phyloP scores from a whole-genome alignment of 768 basidiomycete species.

The Kwoniella sp. region DNA sequence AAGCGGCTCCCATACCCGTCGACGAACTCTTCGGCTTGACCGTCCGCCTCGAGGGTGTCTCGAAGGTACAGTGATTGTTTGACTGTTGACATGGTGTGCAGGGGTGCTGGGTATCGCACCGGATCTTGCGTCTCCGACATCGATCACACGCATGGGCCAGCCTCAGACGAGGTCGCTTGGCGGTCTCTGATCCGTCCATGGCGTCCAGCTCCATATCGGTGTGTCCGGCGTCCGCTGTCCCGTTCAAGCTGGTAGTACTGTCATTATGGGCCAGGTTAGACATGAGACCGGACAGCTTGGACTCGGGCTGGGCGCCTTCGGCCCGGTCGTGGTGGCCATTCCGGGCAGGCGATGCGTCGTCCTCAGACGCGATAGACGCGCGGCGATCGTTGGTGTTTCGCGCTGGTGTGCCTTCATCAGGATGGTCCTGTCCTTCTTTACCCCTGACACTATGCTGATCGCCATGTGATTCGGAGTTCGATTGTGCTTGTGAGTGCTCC shows the following conservation, averaged over 20 bases:
- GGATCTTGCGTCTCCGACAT: conserved; percentile 42
- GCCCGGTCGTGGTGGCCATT: too few relatives aligned
- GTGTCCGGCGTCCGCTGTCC: not conserved
- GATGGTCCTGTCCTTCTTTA: too few relatives aligned
- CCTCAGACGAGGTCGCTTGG: conserved; percentile 44
- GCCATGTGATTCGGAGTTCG: too few relatives aligned
- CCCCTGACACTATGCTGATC: too few relatives aligned
- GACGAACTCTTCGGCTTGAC: conserved; percentile 30
- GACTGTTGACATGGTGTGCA: conserved; percentile 48
- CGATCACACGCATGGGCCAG: conserved; percentile 45
- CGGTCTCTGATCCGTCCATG: conserved; percentile 2
- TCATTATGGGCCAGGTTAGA: too few relatives aligned
- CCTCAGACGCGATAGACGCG: too few relatives aligned
- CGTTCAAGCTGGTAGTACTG: not conserved
- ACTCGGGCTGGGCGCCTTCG: too few relatives aligned
- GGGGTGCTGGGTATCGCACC: conserved; percentile 50
- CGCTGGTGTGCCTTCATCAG: too few relatives aligned
- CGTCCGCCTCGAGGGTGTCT: conserved; percentile 46
- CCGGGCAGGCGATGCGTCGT: too few relatives aligned
- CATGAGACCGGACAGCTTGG: too few relatives aligned
- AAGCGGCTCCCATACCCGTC: not conserved
- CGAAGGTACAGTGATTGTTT: conserved; percentile 49
- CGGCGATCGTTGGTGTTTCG: too few relatives aligned
- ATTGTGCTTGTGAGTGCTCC: too few relatives aligned
- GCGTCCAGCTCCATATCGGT: not conserved